Evolutionary conservation across 2,329 filamentous ascomycete genomes (phyloP).

Genomic region (Aspergillus niger): DNA sequence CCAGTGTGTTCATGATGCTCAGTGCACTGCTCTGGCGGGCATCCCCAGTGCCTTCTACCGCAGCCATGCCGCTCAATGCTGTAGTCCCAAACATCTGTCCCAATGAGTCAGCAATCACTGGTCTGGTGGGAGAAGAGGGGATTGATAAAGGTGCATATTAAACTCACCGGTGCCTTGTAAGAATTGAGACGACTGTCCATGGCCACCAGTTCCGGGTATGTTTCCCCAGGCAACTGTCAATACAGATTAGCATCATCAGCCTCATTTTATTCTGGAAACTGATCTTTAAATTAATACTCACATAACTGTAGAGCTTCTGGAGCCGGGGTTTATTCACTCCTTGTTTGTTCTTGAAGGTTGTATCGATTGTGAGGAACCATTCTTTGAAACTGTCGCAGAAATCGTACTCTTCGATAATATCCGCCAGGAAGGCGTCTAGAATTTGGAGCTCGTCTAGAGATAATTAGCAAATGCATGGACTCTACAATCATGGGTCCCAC

Average conservation of each 20-base stretch:
- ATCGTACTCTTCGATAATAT: neutral
- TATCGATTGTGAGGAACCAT: neutral
- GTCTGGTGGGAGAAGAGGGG: fast-evolving
- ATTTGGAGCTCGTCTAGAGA: neutral
- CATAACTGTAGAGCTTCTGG: neutral
- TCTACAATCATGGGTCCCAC: neutral
- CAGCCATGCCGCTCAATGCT: neutral
- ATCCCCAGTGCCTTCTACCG: neutral
- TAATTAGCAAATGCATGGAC: neutral
- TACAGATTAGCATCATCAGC: neutral
- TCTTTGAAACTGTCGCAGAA: conserved; percentile 4
- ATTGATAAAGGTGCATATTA: neutral
- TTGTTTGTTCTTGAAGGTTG: neutral
- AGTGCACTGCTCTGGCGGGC: neutral
- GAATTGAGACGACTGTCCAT: neutral
- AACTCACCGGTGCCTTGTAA: neutral
- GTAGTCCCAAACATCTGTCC: neutral
- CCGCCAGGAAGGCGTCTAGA: neutral
- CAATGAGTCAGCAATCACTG: neutral
- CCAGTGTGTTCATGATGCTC: conserved; percentile 7
- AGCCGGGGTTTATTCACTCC: neutral
- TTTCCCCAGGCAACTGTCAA: neutral
- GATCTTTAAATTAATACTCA: neutral
- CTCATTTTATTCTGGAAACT: neutral
- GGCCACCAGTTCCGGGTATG: neutral